phyloP scores from a whole-genome alignment of 495 filamentous ascomycete genomes.

The Penicillium fimorum region DNA sequence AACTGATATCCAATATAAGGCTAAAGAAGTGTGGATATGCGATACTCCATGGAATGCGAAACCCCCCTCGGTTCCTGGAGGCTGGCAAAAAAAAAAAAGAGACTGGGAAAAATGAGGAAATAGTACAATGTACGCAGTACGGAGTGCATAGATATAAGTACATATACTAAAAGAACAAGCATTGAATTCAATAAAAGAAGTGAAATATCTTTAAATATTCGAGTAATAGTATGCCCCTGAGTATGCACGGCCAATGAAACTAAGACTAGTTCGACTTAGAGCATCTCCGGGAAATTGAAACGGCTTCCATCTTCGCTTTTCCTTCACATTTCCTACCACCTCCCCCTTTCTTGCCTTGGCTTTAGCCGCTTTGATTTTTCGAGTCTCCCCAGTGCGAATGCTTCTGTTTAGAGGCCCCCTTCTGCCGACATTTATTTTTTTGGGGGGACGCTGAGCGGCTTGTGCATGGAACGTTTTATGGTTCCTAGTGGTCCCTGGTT shows the following conservation, averaged over 20 bases:
- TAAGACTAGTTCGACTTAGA: slow-evolving; percentile 29
- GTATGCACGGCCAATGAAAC: slow-evolving; percentile 22
- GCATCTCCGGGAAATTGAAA: slow-evolving; percentile 30
- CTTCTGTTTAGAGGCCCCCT: slow-evolving; percentile 9
- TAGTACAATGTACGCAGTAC: not conserved
- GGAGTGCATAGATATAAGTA: not conserved
- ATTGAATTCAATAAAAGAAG: not conserved
- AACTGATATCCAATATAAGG: not conserved
- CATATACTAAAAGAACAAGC: not conserved
- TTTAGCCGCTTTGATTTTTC: slow-evolving; percentile 13
- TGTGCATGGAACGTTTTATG: slow-evolving; percentile 26
- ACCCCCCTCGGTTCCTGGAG: slow-evolving; percentile 3
- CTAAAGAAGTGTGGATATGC: not conserved
- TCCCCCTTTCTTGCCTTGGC: slow-evolving; percentile 14
- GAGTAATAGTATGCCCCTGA: slow-evolving; percentile 23
- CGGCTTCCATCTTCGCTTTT: slow-evolving; percentile 14
- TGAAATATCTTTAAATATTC: slow-evolving; percentile 11
- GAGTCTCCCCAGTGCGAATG: slow-evolving; percentile 9
- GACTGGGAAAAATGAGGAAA: slow-evolving; percentile 4
- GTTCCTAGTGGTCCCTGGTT: slow-evolving; percentile 32
- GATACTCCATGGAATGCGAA: not conserved
- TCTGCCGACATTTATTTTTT: slow-evolving; percentile 19
- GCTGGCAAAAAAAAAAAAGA: slow-evolving; percentile 4
- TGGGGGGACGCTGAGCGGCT: slow-evolving; percentile 20
- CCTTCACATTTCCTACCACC: slow-evolving; percentile 14